Base-by-base conservation (phyloP, 257 asterid genomes). In the Nicotiana benthamiana region DNA sequence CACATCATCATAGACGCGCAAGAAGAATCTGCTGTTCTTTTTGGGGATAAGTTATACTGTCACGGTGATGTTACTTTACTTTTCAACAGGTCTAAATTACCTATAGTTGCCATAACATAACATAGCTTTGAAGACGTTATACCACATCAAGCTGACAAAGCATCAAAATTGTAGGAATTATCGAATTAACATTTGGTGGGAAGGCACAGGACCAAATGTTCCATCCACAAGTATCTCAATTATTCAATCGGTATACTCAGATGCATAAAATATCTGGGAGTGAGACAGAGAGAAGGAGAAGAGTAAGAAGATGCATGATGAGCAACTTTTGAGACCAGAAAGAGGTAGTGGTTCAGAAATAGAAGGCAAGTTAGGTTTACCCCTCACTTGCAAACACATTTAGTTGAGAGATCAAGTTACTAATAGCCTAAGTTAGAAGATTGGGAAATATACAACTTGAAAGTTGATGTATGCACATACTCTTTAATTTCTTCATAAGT, bases 401-500 rank as follows among this genome's bases (percentile, higher is more conserved):
- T 43, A 53, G 77, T 32, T 70, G 59, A 70, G 59, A 70, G 22
- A 43, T 12, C 46, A 46, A 15, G 12, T 51, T 70, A 43, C 77
- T 11, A 43, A 22, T 20, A 70, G 22, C 46, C 61, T 54, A 18
- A n/a, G 56, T 54, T 54, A 54, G 22, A 64, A 24, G 32, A 46
- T 46, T 43, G 30, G 27, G 80, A 32, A 22, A 36, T 65, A 11
- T 62, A 75, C 26, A 76, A 22, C 72, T 46, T 30, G n/a, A 51
- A 72, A 66, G 40, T 51, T 34, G 64, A 75, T 75, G 80, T 84
- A 84, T 59, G 63, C 81, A 83, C 97, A 63, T 95, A 95, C 99
- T 89, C 92, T 17, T 79, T 75, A 79, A 95, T 93, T 84, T 95
- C 99, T 18, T 91, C 94, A 52, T 34, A 84, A 77, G 90, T 89